Percentiles rank a stretch among this genome's conserved stretches.
phyloP scores from a whole-genome alignment of 495 filamentous ascomycete species.

The Parachaetomium inaequale region DNA sequence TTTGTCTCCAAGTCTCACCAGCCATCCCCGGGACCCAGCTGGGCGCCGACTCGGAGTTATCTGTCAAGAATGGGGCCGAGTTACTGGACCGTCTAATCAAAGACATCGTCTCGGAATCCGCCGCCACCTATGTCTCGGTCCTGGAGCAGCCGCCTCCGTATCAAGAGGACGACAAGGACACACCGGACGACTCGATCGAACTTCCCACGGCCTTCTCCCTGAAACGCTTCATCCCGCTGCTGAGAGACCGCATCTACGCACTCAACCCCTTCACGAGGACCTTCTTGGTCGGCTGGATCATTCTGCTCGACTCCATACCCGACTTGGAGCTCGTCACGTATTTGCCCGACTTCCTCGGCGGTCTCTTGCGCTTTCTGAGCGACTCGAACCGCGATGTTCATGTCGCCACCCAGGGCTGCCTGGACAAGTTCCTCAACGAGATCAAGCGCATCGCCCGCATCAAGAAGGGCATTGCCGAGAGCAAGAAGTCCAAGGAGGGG shows the following conservation, averaged over 20 bases:
- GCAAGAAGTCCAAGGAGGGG: constrained; percentile 67
- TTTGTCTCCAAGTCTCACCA: constrained; percentile 1
- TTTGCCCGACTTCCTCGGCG: constrained; percentile 86
- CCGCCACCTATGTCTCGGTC: constrained; percentile 89
- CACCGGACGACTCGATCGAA: constrained; percentile 50
- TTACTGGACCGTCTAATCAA: constrained; percentile 94
- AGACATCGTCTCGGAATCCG: constrained; percentile 96
- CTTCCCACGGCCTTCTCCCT: constrained; percentile 90
- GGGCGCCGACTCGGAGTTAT: constrained; percentile 91
- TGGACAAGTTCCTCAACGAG: constrained; percentile 91
- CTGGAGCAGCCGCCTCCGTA: constrained; percentile 59
- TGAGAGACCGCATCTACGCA: constrained; percentile 89
- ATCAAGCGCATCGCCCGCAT: constrained; percentile 91
- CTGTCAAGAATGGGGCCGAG: constrained; percentile 97
- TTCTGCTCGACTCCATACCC: constrained; percentile 90
- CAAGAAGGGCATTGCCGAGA: constrained; percentile 89
- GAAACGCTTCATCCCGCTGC: constrained; percentile 82
- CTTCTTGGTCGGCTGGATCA: constrained; percentile 96
- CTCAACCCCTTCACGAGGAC: constrained; percentile 91
- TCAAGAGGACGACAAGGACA: constrained; percentile 47
- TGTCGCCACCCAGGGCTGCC: constrained; percentile 78
- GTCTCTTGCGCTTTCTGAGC: constrained; percentile 87
- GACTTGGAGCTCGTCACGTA: constrained; percentile 93
- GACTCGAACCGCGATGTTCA: constrained; percentile 91
- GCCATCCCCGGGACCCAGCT: constrained; percentile 54